Evolutionary conservation across 805 yeast species (phyloP).

Genomic region (Schwanniomyces vanrijiae): DNA sequence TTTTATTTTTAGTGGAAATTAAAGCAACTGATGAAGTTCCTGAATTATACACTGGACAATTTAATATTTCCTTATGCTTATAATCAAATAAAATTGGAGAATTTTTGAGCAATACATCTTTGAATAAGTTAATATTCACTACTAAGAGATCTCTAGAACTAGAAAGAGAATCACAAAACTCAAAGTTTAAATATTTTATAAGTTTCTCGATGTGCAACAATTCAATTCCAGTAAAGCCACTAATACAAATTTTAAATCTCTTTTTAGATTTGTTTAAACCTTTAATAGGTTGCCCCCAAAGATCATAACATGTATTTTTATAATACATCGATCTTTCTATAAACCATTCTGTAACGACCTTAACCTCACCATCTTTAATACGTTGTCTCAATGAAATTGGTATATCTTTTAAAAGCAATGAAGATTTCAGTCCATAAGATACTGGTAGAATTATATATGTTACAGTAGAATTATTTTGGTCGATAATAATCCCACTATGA

Average conservation of each 20-base stretch:
- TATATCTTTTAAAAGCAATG: conserved; percentile 23
- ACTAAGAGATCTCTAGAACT: conserved; percentile 56
- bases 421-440: conserved; percentile 26
- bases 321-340: conserved; percentile 71
- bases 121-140: conserved; percentile 49
- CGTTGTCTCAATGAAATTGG: conserved; percentile 21
- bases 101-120: conserved; percentile 31
- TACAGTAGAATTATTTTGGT: conserved; percentile 19
- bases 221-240: conserved; percentile 81
- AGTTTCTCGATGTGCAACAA: conserved; percentile 68
- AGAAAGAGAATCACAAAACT: conserved; percentile 48
- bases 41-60: conserved; percentile 35
- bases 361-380: conserved; percentile 18
- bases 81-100: conserved; percentile 45
- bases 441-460: conserved; percentile 36
- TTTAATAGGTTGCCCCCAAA: conserved; percentile 62
- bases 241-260: conserved; percentile 46
- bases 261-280: conserved; percentile 25
- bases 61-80: conserved; percentile 27
- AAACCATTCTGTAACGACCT: conserved; percentile 74
- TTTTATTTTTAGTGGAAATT: conserved; percentile 51
- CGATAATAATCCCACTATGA: conserved; percentile 41
- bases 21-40: conserved; percentile 34
- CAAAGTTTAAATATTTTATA: conserved; percentile 52
- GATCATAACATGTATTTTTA: conserved; percentile 47